A percentile compares a stretch with the other conserved stretches of the same genome.
phyloP scores from a whole-genome alignment of 2,329 filamentous ascomycete genomes.

The Colletotrichum agaves region DNA sequence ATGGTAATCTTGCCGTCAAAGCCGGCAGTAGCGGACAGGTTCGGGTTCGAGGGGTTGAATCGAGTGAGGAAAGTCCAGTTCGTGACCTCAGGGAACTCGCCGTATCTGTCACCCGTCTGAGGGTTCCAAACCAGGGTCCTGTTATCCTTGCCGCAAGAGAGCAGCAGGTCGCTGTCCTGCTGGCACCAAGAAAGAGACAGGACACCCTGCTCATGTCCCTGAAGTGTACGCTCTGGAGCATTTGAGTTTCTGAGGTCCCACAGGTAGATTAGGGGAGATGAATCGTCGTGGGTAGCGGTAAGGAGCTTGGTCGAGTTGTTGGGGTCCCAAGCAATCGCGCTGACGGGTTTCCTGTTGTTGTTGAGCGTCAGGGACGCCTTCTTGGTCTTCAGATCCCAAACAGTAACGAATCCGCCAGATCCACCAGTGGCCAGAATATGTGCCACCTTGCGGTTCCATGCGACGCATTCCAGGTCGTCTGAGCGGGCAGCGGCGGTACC shows the following conservation, averaged over 20 bases:
- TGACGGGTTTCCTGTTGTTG: slow-evolving; percentile 93
- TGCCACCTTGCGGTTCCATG: slow-evolving; percentile 98
- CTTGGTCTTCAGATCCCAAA: slow-evolving; percentile 98
- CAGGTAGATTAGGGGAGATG: slow-evolving; percentile 85
- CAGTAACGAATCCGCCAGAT: slow-evolving; percentile 92
- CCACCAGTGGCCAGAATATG: slow-evolving; percentile 97
- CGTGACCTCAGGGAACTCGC: slow-evolving; percentile 96
- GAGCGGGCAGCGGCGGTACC: slow-evolving; percentile 89
- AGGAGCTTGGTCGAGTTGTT: slow-evolving; percentile 94
- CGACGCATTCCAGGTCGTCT: slow-evolving; percentile 94
- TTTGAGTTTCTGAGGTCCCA: slow-evolving; percentile 98
- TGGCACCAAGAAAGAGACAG: slow-evolving; percentile 95
- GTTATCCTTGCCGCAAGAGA: slow-evolving; percentile 98
- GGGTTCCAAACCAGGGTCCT: slow-evolving; percentile 96
- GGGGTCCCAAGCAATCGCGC: slow-evolving; percentile 96
- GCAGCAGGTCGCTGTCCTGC: slow-evolving; percentile 87
- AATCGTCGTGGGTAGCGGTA: slow-evolving; percentile 91
- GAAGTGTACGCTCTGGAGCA: slow-evolving; percentile 86
- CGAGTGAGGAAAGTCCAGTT: slow-evolving; percentile 98
- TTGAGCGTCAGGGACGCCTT: slow-evolving; percentile 97
- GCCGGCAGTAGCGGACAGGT: slow-evolving; percentile 91
- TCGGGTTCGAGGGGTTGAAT: slow-evolving; percentile 94
- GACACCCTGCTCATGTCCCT: slow-evolving; percentile 94
- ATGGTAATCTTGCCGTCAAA: slow-evolving; percentile 97
- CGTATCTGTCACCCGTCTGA: slow-evolving; percentile 85